Base-by-base conservation (phyloP, 2,329 filamentous ascomycete genomes). In the Ophiosphaerella herpotricha region DNA sequence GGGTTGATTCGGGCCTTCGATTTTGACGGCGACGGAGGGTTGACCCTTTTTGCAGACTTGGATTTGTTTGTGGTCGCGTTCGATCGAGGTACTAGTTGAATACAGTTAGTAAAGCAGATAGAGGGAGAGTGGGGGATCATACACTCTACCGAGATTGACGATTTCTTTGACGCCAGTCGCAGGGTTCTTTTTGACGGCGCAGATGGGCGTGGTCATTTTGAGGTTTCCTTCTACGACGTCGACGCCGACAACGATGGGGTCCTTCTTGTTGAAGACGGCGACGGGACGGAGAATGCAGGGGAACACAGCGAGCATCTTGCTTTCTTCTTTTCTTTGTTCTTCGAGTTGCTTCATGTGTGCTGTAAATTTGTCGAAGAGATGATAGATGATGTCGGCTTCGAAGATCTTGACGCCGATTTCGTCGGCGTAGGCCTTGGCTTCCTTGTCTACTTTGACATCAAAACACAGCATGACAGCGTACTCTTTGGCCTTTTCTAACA, bases 381-480 rank as follows among this genome's bases (percentile, higher is more conserved):
- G 94, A 76, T 99, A 99, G 70, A 99, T 99, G 66, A 99, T 99
- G 75, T 99, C 93, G 2, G 95, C 94, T 3, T 91, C 96, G 80
- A 99, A 99, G 66, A 99, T 90, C 81, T 96, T 97, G 78, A 99
- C 90, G 43, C 91, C 91, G 55, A 96, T 86, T 49, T 97, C 91
- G 14, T 97, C 91, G 9, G 94, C 94, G 66, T 97, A 96, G 8
- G 84, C 82, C 60, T 88, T 86, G 0, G 94, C 94, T 71, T 99
- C 94, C 75, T 96, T 97, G 78, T 99, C 94, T 13, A 99, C 90
- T 80, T 97, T 97, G 77, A 99, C 94, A 74, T 99, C 95, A 82
- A 99, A 99, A 75, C 94, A 97, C 43, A 99, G 86, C 94, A 99
- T 99, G 72, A 97, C 90, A n/a, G 94, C 94, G 64, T 87, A 95